A percentile compares a stretch with the other conserved stretches of the same genome.
Conservation (phyloP, 306 rosid genomes). For the Delonix regia region DNA sequence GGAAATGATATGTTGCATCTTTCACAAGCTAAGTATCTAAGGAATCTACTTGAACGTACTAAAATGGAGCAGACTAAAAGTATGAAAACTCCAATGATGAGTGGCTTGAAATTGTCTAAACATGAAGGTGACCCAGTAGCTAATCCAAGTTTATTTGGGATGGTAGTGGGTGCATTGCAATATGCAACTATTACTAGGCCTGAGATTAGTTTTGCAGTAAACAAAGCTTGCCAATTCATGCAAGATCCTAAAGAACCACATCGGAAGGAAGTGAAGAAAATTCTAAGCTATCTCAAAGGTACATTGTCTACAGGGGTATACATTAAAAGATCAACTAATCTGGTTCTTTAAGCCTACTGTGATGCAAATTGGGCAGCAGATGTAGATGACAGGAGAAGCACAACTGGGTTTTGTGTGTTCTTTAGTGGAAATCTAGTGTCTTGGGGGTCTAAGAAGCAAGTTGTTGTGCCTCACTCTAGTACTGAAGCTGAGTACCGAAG, state of each 20-base stretch:
- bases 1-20: too few species aligned
- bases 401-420: background rate
- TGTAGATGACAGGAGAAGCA: background rate
- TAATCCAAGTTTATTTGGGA: too few species aligned
- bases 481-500: background rate
- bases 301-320: background rate
- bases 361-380: background rate
- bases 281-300: background rate
- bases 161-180: too few species aligned
- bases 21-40: too few species aligned
- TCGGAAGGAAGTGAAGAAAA: background rate
- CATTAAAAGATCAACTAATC: background rate
- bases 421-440: background rate
- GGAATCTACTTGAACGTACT: too few species aligned
- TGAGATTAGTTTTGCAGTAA: too few species aligned
- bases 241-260: background rate
- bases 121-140: too few species aligned
- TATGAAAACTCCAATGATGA: too few species aligned
- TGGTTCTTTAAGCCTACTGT: background rate
- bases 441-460: background rate
- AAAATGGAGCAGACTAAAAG: too few species aligned
- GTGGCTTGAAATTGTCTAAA: too few species aligned
- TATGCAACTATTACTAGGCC: too few species aligned
- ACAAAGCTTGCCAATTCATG: background rate
- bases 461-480: background rate